Percentiles rank a stretch among this genome's conserved stretches.
Evolutionary conservation across 106 monocot genomes (phyloP).

Genomic region (Alisma plantagoaquatica): DNA sequence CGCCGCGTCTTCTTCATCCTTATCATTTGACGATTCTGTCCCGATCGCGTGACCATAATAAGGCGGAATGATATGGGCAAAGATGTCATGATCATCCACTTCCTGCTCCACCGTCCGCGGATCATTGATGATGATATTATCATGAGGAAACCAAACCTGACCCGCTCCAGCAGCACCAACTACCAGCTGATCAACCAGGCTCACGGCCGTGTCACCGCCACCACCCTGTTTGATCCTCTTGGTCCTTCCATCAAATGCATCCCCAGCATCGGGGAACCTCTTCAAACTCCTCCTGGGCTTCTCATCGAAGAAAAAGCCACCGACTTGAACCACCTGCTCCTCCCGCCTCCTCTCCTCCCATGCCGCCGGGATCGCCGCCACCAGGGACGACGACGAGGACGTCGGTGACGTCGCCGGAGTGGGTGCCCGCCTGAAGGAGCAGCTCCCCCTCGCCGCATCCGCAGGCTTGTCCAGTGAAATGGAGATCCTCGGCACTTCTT

Average conservation of each 20-base stretch:
- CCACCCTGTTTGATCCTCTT: conserved; percentile 24
- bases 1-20: too few species aligned
- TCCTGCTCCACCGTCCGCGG: conserved; percentile 6
- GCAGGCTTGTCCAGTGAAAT: conserved; percentile 16
- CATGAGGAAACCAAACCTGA: conserved; percentile 30
- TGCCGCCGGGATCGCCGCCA: neutral
- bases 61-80: too few species aligned
- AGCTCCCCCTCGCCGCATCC: conserved; percentile 8
- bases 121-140: conserved; percentile 5
- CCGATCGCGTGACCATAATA: too few species aligned
- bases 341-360: conserved; percentile 2
- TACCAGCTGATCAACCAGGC: conserved; percentile 10
- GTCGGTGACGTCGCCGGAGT: conserved; percentile 11
- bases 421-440: conserved; percentile 22
- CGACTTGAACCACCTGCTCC: conserved; percentile 1
- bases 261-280: too few species aligned
- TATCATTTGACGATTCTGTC: too few species aligned
- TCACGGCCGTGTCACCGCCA: neutral
- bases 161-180: conserved; percentile 5
- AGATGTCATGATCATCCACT: too few species aligned
- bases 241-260: too few species aligned
- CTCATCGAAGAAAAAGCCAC: neutral
- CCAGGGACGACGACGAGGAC: conserved; percentile 19
- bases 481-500: conserved; percentile 10
- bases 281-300: conserved; percentile 21